phyloP scores from a whole-genome alignment of 345 rosid species.

The Eucalyptus marginata region DNA sequence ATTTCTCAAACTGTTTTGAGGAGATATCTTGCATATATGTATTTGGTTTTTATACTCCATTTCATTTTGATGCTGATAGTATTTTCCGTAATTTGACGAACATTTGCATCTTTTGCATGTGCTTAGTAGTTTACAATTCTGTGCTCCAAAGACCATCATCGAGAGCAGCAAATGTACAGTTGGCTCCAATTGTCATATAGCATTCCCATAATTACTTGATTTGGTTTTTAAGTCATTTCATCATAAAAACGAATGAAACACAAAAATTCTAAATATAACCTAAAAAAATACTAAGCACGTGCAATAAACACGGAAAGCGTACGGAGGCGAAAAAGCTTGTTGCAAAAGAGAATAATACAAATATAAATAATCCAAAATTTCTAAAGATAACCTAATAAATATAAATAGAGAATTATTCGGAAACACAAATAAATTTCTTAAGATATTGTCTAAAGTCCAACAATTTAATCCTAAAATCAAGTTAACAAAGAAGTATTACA shows the following conservation, averaged over 20 bases:
- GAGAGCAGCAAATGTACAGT: not conserved
- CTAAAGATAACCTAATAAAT: no score
- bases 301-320: fast-evolving
- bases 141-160: fast-evolving
- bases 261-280: no score
- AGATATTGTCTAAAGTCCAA: not conserved
- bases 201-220: no score
- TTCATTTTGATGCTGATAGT: not conserved
- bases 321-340: no score
- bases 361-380: no score
- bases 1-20: not conserved
- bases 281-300: no score
- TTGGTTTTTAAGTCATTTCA: no score
- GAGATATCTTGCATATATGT: no score
- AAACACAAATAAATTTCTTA: not conserved
- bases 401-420: not conserved
- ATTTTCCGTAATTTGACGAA: fast-evolving
- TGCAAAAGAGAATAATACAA: no score
- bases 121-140: not conserved
- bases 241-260: no score
- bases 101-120: not conserved
- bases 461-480: not conserved
- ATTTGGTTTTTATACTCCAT: not conserved
- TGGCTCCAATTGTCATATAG: no score
- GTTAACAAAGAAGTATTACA: not conserved